phyloP scores from a whole-genome alignment of 768 basidiomycete genomes.

The Agaricus blazei region DNA sequence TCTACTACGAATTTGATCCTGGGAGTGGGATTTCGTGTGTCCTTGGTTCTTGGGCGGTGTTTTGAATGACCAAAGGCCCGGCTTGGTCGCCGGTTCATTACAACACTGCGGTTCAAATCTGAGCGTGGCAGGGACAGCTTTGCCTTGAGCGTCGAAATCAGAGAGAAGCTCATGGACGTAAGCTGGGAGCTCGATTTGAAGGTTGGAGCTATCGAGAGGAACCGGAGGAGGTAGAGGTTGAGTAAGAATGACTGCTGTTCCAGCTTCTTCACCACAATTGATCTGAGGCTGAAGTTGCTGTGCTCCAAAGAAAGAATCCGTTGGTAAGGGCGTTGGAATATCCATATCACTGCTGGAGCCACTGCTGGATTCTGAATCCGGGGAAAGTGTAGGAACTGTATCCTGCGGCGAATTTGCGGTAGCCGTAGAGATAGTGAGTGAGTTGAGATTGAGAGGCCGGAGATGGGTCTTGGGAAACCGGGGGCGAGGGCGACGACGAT shows the following conservation, averaged over 20 bases:
- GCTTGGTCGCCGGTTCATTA: neutral
- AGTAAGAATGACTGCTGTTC: slow-evolving; percentile 8
- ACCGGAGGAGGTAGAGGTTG: neutral
- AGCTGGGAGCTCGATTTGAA: slow-evolving; percentile 6
- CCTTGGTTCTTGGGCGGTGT: neutral
- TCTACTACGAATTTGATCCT: neutral
- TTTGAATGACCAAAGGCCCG: slow-evolving; percentile 1
- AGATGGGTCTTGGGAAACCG: slow-evolving; percentile 1
- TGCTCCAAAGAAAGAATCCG: neutral
- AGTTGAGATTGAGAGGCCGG: neutral
- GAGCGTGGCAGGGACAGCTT: neutral
- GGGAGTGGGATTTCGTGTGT: neutral
- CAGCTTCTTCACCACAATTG: neutral
- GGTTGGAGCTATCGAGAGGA: slow-evolving; percentile 6
- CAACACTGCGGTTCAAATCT: neutral
- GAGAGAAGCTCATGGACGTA: slow-evolving; percentile 10
- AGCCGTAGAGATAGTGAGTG: neutral
- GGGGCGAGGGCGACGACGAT: slow-evolving; percentile 3
- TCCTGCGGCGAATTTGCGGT: neutral
- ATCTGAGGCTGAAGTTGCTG: slow-evolving; percentile 1
- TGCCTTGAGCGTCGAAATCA: slow-evolving; percentile 4
- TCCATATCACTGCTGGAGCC: slow-evolving; percentile 1
- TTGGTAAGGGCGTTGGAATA: neutral
- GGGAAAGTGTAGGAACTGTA: neutral
- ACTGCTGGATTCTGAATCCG: neutral